Evolutionary conservation across 2,329 filamentous ascomycete genomes (phyloP), one percentile per base, ranked within the genome.

Genomic region (Talaromyces funiculosus): DNA sequence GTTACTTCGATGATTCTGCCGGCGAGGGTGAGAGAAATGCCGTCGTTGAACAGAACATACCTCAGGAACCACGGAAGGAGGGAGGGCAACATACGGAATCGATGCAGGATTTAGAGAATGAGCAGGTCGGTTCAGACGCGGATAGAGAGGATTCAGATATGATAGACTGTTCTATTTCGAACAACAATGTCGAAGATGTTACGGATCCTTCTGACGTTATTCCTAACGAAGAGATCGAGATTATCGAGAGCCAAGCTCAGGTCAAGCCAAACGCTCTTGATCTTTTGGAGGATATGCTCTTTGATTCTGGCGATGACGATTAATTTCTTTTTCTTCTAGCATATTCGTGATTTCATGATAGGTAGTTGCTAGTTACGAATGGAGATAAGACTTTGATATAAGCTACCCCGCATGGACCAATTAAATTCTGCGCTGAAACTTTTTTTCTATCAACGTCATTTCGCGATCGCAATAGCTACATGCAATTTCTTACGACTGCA

Each of bases 241-340:
- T 47, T 3, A 8, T 60, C 33, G 51, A 61, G 31, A 33, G 58
- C 20, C 64, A 69, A 53, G 62, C 57, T 5, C 65, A 65, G 42
- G 9, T 68, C 33, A 66, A 69, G 53, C 65, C 67, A 5, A 67
- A 61, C 20, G 67, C 69, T 12, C 57, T 72, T n/a, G 68, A 73
- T 47, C 63, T 56, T 26, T 62, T 71, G 8, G 53, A 60, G 24
- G 40, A 43, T 9, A 60, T 62, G 57, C 56, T 62, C 43, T 16
- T 20, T 14, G 53, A 57, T 42, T 59, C 56, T 3, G 57, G 57
- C 5, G 51, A 35, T 7, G 51, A 62, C 1, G 33, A 33, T 9
- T 3, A 22, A 16, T 22, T 33, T 7, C 2, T 6, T 33, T 35
- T 12, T 12, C 3, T 33, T 35, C 18, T 12, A 5, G 26, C n/a